Percentiles rank a stretch among this genome's conserved stretches.
These are phyloP conservation scores for Kwoniella newhampshirensis DNA, from an alignment of 768 basidiomycete genomes.

Conservation along the genomic window DNA sequence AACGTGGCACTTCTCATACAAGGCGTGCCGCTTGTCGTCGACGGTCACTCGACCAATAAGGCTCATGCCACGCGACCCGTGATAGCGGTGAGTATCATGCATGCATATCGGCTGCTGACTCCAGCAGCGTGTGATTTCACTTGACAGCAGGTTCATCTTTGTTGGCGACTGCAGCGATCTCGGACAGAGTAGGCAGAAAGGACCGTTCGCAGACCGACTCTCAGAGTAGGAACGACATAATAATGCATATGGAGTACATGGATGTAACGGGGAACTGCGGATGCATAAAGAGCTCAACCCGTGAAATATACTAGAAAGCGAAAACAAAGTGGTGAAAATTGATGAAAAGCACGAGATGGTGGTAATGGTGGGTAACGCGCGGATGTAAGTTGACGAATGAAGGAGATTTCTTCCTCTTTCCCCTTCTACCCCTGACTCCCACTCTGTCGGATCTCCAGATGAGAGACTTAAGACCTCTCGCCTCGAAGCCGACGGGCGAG, in stretches of 20 bases:
- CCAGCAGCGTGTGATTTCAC: no score
- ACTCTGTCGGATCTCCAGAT: not conserved
- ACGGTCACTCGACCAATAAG: no score
- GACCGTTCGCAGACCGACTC: not conserved
- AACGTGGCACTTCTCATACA: no score
- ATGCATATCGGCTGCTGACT: no score
- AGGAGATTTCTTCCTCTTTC: not conserved
- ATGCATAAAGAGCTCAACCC: constrained; percentile 20
- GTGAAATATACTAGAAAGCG: constrained; percentile 9
- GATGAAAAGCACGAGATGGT: not conserved
- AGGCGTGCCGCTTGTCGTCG: no score
- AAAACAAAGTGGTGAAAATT: constrained; percentile 15
- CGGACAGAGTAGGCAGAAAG: no score
- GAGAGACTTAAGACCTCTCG: constrained; percentile 40
- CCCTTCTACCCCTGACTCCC: not conserved
- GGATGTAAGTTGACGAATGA: no score
- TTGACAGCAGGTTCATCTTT: no score
- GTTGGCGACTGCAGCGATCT: no score
- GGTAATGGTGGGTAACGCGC: not conserved
- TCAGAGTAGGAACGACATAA: not conserved
- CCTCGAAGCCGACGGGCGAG: constrained; percentile 53
- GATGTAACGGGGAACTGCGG: constrained; percentile 11
- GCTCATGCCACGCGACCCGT: no score
- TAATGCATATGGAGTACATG: constrained; percentile 12
- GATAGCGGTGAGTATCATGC: no score